Percentiles rank a stretch among this genome's conserved stretches.
Evolutionary conservation across 2,329 filamentous ascomycete species (phyloP).

Genomic region (Aspergillus phoenicis): DNA sequence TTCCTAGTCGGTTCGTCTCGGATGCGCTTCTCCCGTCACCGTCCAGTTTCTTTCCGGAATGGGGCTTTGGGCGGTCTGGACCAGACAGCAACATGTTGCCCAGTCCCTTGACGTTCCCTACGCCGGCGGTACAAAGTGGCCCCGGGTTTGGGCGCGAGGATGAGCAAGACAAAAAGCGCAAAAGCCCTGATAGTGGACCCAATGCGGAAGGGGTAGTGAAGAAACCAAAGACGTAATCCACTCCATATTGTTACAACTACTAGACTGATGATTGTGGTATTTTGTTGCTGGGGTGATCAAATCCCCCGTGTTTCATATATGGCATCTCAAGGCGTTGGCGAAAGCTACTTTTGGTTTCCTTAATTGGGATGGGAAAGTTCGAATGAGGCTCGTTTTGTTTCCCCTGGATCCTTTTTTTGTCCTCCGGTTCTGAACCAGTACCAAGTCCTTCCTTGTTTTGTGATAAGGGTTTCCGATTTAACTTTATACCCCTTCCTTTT

Average conservation of each 20-base stretch:
- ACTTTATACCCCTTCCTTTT: constrained; percentile 19
- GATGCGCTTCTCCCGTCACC: constrained; percentile 87
- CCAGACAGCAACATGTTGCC: constrained; percentile 82
- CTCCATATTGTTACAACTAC: constrained; percentile 6
- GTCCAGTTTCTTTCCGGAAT: constrained; percentile 89
- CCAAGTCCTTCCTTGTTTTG: constrained; percentile 8
- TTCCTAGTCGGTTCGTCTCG: constrained; percentile 88
- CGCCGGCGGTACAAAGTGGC: constrained; percentile 59
- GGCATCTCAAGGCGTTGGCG: constrained; percentile 26
- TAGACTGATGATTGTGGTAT: constrained; percentile 12
- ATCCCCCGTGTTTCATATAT: constrained; percentile 15
- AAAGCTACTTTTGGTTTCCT: constrained; percentile 11
- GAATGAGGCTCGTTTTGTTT: constrained; percentile 10
- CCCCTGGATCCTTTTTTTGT: constrained; percentile 11
- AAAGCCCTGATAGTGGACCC: constrained; percentile 44
- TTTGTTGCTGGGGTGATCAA: constrained; percentile 8
- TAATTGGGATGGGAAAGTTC: constrained; percentile 15
- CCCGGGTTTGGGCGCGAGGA: constrained; percentile 47
- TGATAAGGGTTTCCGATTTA: constrained; percentile 14
- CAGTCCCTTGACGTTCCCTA: constrained; percentile 90
- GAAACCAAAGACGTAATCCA: constrained; percentile 41
- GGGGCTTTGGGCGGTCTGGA: constrained; percentile 69
- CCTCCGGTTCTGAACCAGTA: constrained; percentile 5
- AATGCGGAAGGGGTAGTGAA: constrained; percentile 38
- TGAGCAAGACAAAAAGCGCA: constrained; percentile 48